These are phyloP conservation scores for Onygenales sp. DNA, from an alignment of 2,329 filamentous ascomycete genomes.

Conservation along the genomic window DNA sequence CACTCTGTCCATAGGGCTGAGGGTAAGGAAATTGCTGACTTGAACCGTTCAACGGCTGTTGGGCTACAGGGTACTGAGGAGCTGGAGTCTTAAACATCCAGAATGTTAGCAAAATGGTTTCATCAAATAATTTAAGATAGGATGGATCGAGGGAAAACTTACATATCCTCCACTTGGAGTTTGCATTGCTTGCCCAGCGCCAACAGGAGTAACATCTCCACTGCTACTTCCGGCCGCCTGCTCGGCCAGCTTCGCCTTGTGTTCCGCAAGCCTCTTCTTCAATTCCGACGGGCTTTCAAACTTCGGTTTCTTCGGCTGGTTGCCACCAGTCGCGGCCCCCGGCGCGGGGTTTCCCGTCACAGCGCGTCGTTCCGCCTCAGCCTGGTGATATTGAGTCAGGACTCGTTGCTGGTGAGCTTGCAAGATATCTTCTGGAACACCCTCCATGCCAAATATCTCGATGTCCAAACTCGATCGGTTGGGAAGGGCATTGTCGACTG, in stretches of 20 bases:
- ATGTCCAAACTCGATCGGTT: conserved; percentile 78
- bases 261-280: conserved; percentile 69
- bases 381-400: conserved; percentile 73
- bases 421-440: conserved; percentile 77
- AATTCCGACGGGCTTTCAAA: conserved; percentile 68
- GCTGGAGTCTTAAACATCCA: conserved; percentile 27
- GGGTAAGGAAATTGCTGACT: conserved; percentile 28
- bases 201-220: conserved; percentile 48
- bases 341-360: conserved; percentile 76
- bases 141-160: conserved; percentile 28
- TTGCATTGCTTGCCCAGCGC: conserved; percentile 38
- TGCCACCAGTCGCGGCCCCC: conserved; percentile 39
- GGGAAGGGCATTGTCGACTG: conserved; percentile 84
- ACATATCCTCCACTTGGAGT: conserved; percentile 48
- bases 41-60: conserved; percentile 41
- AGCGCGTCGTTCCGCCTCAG: conserved; percentile 70
- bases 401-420: conserved; percentile 80
- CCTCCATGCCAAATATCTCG: conserved; percentile 98
- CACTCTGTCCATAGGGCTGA: conserved; percentile 32
- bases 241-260: conserved; percentile 56
- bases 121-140: neutral
- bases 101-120: neutral
- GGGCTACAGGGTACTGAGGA: conserved; percentile 32
- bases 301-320: conserved; percentile 53
- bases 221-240: conserved; percentile 47